Percentiles rank a stretch among this genome's conserved stretches.
phyloP scores from a whole-genome alignment of 306 rosid genomes.

The Sicyos edulis region DNA sequence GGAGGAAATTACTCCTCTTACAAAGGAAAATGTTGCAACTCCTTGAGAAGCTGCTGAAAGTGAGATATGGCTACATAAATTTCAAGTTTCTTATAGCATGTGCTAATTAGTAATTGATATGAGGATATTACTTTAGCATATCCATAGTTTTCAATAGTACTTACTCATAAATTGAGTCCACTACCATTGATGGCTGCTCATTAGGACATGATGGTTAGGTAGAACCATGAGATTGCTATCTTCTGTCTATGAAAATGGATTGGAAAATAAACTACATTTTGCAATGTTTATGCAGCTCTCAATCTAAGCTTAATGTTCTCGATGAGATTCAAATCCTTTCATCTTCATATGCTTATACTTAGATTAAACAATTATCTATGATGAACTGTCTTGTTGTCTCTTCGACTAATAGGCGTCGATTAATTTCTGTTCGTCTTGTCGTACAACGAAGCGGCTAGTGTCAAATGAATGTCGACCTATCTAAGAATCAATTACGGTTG shows the following conservation, averaged over 20 bases:
- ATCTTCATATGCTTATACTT: too few species aligned
- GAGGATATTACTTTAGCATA: not conserved
- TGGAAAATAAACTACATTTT: not conserved
- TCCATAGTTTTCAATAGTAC: not conserved
- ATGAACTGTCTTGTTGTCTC: too few species aligned
- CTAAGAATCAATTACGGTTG: too few species aligned
- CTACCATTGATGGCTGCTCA: not conserved
- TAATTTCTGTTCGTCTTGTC: too few species aligned
- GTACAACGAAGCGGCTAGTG: too few species aligned
- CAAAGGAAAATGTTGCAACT: slow-evolving; percentile 65
- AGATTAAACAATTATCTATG: too few species aligned
- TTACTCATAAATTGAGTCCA: too few species aligned
- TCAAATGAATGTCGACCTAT: too few species aligned
- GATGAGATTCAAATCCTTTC: not conserved
- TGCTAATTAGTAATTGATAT: not conserved
- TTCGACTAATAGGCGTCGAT: too few species aligned
- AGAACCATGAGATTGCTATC: not conserved
- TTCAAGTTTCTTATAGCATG: slow-evolving; percentile 13
- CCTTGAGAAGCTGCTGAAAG: slow-evolving; percentile 39
- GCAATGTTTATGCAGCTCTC: not conserved
- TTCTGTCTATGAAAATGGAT: not conserved
- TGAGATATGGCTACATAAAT: not conserved
- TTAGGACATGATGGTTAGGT: not conserved
- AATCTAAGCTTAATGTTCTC: too few species aligned
- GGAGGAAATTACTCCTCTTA: slow-evolving; percentile 75